Percentiles rank a stretch among this genome's conserved stretches.
These are phyloP conservation scores for Yamadazyma atlantica DNA, from an alignment of 1,139 yeast species.

Conservation along the genomic window DNA sequence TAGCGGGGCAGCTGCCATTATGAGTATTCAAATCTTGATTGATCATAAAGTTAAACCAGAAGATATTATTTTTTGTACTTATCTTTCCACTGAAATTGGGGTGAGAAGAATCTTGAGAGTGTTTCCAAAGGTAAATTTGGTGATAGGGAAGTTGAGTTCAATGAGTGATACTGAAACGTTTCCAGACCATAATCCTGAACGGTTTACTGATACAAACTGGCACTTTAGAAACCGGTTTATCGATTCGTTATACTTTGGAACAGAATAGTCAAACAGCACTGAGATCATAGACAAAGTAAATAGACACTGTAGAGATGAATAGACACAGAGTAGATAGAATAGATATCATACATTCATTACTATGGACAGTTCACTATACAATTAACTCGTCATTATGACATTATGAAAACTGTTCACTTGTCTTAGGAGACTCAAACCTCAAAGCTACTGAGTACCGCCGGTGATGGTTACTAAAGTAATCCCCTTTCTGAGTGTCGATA, in stretches of 20 bases:
- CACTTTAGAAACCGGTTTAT: constrained; percentile 71
- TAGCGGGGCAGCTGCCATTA: constrained; percentile 90
- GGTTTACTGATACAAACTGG: constrained; percentile 49
- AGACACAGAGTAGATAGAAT: too few relatives aligned
- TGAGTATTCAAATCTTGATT: constrained; percentile 86
- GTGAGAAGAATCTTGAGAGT: constrained; percentile 73
- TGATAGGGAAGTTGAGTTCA: constrained; percentile 65
- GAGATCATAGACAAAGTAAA: too few relatives aligned
- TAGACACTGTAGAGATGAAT: too few relatives aligned
- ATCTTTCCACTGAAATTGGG: constrained; percentile 80
- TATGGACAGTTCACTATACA: too few relatives aligned
- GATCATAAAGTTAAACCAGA: constrained; percentile 73
- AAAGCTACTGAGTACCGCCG: background rate
- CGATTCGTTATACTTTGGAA: constrained; percentile 80
- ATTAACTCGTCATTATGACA: background rate
- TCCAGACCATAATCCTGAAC: constrained; percentile 30
- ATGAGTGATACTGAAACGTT: constrained; percentile 22
- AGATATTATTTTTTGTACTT: constrained; percentile 68
- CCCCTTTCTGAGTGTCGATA: background rate
- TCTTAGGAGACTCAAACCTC: background rate
- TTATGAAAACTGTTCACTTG: too few relatives aligned
- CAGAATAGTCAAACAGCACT: too few relatives aligned
- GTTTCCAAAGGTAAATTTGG: constrained; percentile 65
- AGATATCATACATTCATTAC: too few relatives aligned
- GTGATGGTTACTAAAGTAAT: background rate